These are phyloP conservation scores for Globisporangium canariense DNA, from an alignment of 352 stramenopile genomes.

Conservation along the genomic window DNA sequence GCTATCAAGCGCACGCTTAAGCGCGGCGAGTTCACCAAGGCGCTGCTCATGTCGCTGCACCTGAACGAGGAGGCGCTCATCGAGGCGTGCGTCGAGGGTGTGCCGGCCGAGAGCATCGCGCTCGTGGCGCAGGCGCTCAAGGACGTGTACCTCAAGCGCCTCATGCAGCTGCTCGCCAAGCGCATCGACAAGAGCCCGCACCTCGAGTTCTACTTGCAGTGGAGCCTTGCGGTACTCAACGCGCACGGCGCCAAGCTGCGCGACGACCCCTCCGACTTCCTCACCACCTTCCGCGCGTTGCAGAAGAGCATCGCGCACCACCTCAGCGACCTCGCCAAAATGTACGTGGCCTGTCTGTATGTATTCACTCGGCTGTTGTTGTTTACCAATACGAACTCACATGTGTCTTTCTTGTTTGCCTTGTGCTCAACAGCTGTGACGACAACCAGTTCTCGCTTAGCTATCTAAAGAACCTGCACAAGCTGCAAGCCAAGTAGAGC, in stretches of 20 bases:
- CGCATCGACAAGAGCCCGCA: conserved; percentile 91
- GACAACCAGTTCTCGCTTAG: conserved; percentile 89
- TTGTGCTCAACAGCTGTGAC: conserved; percentile 57
- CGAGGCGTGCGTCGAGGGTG: conserved; percentile 88
- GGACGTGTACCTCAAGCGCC: conserved; percentile 88
- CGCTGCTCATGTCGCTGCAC: conserved; percentile 95
- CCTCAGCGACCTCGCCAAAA: conserved; percentile 79
- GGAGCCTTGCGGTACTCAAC: conserved; percentile 93
- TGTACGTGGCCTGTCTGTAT: conserved; percentile 38
- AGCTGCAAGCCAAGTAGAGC: conserved; percentile 30
- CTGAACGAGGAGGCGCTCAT: conserved; percentile 96
- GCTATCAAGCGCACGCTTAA: conserved; percentile 86
- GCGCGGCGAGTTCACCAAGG: conserved; percentile 89
- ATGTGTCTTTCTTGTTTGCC: conserved; percentile 1
- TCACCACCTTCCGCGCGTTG: conserved; percentile 79
- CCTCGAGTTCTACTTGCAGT: conserved; percentile 97
- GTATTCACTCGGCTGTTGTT: not conserved
- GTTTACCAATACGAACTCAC: conserved; percentile 6
- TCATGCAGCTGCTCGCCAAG: conserved; percentile 93
- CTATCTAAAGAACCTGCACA: conserved; percentile 74
- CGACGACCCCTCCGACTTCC: conserved; percentile 70
- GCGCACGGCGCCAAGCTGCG: conserved; percentile 88
- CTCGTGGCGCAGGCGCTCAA: conserved; percentile 91
- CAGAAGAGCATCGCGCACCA: conserved; percentile 87
- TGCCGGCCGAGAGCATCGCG: conserved; percentile 86